These are phyloP conservation scores for Talaromyces liani DNA, from an alignment of 495 filamentous ascomycete genomes.

Conservation along the genomic window DNA sequence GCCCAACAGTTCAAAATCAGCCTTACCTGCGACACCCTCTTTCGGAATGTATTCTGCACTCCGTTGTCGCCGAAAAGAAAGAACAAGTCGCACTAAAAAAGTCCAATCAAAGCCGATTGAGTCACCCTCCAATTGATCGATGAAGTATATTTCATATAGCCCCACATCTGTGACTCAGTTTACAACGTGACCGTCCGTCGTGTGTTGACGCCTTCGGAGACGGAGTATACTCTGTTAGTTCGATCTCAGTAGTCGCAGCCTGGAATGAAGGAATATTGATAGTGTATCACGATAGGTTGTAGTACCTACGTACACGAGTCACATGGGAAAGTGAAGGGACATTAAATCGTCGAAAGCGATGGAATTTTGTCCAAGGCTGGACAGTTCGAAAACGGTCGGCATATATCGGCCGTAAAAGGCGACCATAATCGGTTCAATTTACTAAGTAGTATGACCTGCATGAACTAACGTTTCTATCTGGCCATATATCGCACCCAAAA, in stretches of 20 bases:
- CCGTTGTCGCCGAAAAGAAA: background rate
- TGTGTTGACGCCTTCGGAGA: background rate
- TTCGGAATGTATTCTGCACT: background rate
- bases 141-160: background rate
- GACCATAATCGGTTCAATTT: background rate
- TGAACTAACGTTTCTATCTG: background rate
- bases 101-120: background rate
- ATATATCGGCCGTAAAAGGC: background rate
- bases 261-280: background rate
- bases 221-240: background rate
- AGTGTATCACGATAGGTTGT: background rate
- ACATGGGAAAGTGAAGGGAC: background rate
- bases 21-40: background rate
- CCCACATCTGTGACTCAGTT: background rate
- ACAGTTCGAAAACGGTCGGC: background rate
- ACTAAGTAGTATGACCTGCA: background rate
- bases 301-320: background rate
- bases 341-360: background rate
- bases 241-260: background rate
- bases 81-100: background rate
- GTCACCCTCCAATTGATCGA: background rate
- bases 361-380: background rate
- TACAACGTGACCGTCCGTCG: background rate
- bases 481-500: background rate
- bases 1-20: background rate